Conservation (phyloP, 345 rosid species). For the Capsella bursapastoris region DNA sequence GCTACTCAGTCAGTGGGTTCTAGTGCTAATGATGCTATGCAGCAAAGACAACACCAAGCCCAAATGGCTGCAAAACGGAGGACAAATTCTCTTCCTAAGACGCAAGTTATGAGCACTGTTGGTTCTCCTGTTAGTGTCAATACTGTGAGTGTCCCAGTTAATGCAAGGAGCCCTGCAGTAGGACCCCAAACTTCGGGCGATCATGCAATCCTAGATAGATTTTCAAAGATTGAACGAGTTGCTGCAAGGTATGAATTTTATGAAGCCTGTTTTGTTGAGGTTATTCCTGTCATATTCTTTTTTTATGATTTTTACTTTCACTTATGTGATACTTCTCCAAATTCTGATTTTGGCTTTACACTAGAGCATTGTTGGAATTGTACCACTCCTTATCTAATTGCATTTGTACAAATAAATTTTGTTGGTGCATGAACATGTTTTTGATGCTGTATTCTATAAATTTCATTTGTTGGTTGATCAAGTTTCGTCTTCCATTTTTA, state of each 20-base stretch:
- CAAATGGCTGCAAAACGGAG: conserved; percentile 69
- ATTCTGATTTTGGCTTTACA: conserved; percentile 29
- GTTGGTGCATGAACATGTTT: conserved; percentile 26
- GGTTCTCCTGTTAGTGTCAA: conserved; percentile 96
- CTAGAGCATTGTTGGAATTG: conserved; percentile 10
- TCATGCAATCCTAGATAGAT: conserved; percentile 74
- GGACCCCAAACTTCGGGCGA: conserved; percentile 74
- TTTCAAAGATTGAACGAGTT: conserved; percentile 79
- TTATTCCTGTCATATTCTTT: conserved; percentile 6
- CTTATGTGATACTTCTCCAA: conserved; percentile 23
- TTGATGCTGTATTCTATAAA: conserved; percentile 13
- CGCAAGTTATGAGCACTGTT: conserved; percentile 76
- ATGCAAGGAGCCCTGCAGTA: conserved; percentile 80
- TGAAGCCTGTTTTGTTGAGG: conserved; percentile 23
- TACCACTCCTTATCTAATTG: conserved; percentile 7
- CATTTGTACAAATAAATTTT: conserved; percentile 10
- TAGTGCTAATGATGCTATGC: conserved; percentile 83
- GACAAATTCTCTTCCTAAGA: conserved; percentile 77
- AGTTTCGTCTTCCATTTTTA: conserved; percentile 47
- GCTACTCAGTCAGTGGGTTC: conserved; percentile 73
- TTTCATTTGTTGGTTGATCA: conserved; percentile 13
- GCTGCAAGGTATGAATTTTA: conserved; percentile 60
- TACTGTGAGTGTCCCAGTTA: conserved; percentile 64
- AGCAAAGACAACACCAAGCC: conserved; percentile 73
- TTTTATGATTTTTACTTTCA: conserved; percentile 24